Evolutionary conservation across 495 filamentous ascomycete genomes (phyloP), one percentile per base, ranked within the genome.

Genomic region (Aspergillus asperescens): DNA sequence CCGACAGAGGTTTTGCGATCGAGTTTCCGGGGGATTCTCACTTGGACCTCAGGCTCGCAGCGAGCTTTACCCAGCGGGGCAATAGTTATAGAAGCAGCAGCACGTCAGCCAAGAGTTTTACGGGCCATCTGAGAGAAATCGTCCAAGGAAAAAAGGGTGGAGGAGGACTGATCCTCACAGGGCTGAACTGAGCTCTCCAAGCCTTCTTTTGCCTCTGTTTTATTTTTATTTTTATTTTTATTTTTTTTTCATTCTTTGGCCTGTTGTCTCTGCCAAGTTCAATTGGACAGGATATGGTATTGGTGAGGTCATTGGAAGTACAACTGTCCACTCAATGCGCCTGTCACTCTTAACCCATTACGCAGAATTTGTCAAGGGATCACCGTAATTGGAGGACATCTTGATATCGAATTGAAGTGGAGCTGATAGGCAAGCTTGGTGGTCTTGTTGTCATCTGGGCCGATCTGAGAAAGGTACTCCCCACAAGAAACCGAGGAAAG

Each of bases 1-100:
- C 48, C 45, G 22, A 27, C 48, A 51, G 49, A 29, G 23, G 48
- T 52, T n/a, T 45, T 57, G 41, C 44, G 52, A 58, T 62, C 45
- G 47, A 58, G 65, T 62, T 46, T 66, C 68, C 60, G 69, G 67
- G 69, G 69, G 65, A 70, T 67, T 66, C 61, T 67, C 66, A 59
- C 62, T 51, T 61, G 38, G 45, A 54, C 58, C 52, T 43, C n/a
- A n/a, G n/a, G n/a, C 38, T 19, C 56, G 39, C 53, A 38, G 38
- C 27, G 18, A 54, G 42, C 48, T 46, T 51, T 47, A 47, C 54
- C 54, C 32, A 47, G 48, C 44, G 29, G 31, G 48, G 54, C 40
- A 47, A 51, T 29, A 47, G 47, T 28, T 16, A 22, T 16, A 44
- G 45, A 49, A 39, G 48, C 42, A 39, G 48, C 42, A 50, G 50